phyloP scores from a whole-genome alignment of 2,329 filamentous ascomycete species.

The Pseudogymnoascus sp. region DNA sequence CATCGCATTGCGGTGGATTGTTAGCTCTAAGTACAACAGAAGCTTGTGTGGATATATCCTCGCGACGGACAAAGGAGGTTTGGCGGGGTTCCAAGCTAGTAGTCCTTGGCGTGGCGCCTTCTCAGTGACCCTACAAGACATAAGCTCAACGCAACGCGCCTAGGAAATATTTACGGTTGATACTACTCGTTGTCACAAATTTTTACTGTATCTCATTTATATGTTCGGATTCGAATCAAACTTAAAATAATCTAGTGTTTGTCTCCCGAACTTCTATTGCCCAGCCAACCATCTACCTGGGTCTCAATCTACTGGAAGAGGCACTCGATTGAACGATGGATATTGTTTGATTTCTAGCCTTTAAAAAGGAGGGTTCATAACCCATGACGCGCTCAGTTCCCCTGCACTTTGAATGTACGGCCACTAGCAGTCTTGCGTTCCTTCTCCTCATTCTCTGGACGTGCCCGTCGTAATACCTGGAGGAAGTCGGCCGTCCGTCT shows the following conservation, averaged over 20 bases:
- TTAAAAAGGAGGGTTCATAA: neutral
- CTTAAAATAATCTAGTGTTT: neutral
- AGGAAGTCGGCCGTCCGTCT: conserved; percentile 97
- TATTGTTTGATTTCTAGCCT: conserved; percentile 9
- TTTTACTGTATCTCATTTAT: neutral
- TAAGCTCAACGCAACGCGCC: neutral
- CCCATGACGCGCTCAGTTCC: conserved; percentile 20
- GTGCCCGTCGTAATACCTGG: conserved; percentile 92
- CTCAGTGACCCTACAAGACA: neutral
- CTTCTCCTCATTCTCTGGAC: conserved; percentile 93
- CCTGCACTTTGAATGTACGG: conserved; percentile 65
- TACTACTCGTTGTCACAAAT: neutral
- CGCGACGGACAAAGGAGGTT: conserved; percentile 4
- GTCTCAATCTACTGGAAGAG: neutral
- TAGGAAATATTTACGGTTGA: neutral
- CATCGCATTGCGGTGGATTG: conserved; percentile 39
- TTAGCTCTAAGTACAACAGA: neutral
- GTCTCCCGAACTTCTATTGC: neutral
- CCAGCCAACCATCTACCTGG: neutral
- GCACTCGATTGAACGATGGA: neutral
- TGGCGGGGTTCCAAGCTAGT: conserved; percentile 7
- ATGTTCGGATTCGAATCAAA: neutral
- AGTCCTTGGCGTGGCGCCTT: neutral
- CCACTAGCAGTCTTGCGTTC: conserved; percentile 98
- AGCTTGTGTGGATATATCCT: conserved; percentile 8